These are phyloP conservation scores for Epichloe brachyelytri DNA, from an alignment of 2,329 filamentous ascomycete species.

Conservation along the genomic window DNA sequence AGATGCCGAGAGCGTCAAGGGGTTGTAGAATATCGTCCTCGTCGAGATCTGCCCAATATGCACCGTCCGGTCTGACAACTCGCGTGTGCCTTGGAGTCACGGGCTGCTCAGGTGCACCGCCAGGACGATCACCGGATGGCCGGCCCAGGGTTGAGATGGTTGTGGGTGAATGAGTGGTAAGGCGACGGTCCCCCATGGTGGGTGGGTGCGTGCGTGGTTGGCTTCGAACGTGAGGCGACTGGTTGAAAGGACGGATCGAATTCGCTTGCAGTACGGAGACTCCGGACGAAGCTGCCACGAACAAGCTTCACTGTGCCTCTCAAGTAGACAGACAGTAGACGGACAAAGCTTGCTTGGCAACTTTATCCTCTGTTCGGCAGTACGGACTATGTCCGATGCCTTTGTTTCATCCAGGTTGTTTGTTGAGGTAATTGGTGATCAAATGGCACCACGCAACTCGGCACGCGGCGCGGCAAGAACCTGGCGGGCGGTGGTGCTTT, in stretches of 20 bases:
- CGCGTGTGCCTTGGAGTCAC: neutral
- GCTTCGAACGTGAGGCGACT: too few species aligned
- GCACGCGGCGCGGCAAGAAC: neutral
- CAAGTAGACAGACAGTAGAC: too few species aligned
- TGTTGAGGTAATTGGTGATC: neutral
- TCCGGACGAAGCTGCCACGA: too few species aligned
- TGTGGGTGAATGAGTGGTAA: neutral
- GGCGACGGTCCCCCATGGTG: conserved; percentile 9
- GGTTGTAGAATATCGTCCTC: conserved; percentile 12
- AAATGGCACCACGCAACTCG: neutral
- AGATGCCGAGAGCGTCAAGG: conserved; percentile 15
- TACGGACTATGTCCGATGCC: too few species aligned
- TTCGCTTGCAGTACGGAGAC: too few species aligned
- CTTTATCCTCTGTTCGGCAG: too few species aligned
- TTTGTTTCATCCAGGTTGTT: too few species aligned
- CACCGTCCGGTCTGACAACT: conserved; percentile 1
- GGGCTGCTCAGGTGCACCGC: neutral
- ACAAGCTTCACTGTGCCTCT: too few species aligned
- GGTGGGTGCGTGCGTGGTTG: neutral
- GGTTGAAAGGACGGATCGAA: too few species aligned
- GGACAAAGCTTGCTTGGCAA: too few species aligned
- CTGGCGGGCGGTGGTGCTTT: neutral
- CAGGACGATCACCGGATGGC: neutral
- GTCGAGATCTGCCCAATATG: conserved; percentile 3
- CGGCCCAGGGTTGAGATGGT: neutral